Percentiles rank a stretch among this genome's conserved stretches.
phyloP scores from a whole-genome alignment of 106 monocot species.

The Dendrobium catenatum region DNA sequence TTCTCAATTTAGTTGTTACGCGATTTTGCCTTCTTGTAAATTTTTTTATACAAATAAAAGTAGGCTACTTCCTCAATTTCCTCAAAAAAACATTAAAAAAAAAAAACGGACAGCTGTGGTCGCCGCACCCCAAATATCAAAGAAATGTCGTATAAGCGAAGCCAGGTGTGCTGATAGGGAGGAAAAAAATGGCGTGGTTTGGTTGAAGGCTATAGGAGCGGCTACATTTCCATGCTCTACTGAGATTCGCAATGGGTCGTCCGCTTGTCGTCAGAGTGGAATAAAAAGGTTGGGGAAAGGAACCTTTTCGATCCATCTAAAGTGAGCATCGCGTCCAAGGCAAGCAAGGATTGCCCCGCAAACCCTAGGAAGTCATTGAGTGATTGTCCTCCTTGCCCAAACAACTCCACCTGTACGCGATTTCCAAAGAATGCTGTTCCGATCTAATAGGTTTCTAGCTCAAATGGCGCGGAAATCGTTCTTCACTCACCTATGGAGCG shows the following conservation, averaged over 20 bases:
- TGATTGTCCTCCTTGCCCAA: constrained; percentile 2
- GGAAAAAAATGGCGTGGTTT: too few species aligned
- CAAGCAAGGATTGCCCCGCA: constrained; percentile 21
- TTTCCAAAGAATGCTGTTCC: constrained; percentile 10
- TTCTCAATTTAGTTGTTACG: too few species aligned
- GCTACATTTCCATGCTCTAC: neutral
- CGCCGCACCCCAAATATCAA: too few species aligned
- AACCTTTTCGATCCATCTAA: constrained; percentile 9
- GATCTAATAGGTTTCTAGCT: constrained; percentile 15
- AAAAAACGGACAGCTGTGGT: too few species aligned
- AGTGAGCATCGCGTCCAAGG: constrained; percentile 37
- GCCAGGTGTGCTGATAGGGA: too few species aligned
- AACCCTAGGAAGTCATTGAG: constrained; percentile 24
- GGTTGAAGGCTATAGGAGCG: too few species aligned
- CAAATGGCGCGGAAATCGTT: constrained; percentile 13
- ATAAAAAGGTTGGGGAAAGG: constrained; percentile 5
- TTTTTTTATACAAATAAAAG: too few species aligned
- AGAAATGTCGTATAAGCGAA: too few species aligned
- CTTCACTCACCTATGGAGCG: neutral
- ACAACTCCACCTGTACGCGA: neutral
- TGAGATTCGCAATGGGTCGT: constrained; percentile 5
- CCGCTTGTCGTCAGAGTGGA: neutral
- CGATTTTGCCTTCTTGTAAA: too few species aligned
- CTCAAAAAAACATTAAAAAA: too few species aligned
- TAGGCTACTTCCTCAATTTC: too few species aligned